A percentile compares a stretch with the other conserved stretches of the same genome.
Evolutionary conservation across 2,329 filamentous ascomycete species (phyloP).

Genomic region (Trichoderma brevicompactum): DNA sequence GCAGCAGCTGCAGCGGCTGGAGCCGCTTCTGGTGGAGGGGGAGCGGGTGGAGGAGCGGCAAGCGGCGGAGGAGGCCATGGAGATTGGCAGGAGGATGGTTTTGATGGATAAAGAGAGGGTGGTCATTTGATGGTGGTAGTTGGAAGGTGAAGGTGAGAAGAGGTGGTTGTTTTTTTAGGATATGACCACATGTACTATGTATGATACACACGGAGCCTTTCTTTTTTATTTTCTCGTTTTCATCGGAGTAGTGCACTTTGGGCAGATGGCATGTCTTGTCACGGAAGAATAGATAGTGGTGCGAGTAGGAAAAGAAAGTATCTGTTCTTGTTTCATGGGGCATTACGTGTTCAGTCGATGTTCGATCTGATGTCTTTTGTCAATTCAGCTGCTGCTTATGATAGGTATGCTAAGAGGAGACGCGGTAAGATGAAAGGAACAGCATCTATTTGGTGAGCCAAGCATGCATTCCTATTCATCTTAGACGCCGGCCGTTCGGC

Average conservation of each 20-base stretch:
- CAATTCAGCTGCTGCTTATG: background rate
- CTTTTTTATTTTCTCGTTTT: background rate
- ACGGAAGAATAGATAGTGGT: background rate
- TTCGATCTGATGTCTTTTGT: no score
- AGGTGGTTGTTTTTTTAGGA: conserved; percentile 8
- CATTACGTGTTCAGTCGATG: no score
- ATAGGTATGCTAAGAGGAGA: background rate
- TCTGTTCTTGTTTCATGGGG: background rate
- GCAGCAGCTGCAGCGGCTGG: conserved; percentile 50
- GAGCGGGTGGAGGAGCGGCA: conserved; percentile 18
- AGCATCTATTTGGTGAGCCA: background rate
- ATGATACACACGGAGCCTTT: conserved; percentile 12
- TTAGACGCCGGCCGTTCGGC: conserved; percentile 27
- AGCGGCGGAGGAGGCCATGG: conserved; percentile 48
- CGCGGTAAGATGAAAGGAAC: background rate
- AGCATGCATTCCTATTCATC: background rate
- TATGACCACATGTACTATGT: conserved; percentile 18
- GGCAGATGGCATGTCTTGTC: background rate
- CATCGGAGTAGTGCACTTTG: background rate
- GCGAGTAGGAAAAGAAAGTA: background rate
- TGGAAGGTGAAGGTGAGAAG: background rate
- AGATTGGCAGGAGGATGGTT: conserved; percentile 68
- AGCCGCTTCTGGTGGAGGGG: conserved; percentile 40
- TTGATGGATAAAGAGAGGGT: conserved; percentile 46
- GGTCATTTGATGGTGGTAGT: background rate